Evolutionary conservation across 2,329 filamentous ascomycete species (phyloP).

Genomic region (Colletotrichum sp.): DNA sequence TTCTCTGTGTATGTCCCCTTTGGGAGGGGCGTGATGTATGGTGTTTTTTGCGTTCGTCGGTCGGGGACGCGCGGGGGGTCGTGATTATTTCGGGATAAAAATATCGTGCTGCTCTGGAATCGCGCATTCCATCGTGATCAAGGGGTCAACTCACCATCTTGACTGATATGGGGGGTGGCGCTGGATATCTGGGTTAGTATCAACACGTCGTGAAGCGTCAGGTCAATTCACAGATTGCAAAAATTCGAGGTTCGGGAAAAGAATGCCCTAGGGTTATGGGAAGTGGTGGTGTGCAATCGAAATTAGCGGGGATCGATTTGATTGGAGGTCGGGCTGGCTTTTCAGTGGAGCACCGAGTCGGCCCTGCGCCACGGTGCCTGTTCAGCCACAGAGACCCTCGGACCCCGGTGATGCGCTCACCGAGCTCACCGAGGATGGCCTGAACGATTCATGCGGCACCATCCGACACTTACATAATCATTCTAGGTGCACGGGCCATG

Average conservation of each 20-base stretch:
- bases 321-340: background rate
- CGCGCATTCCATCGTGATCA: slow-evolving; percentile 1
- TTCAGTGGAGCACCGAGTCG: background rate
- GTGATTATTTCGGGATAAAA: background rate
- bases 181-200: slow-evolving; percentile 24
- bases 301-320: background rate
- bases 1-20: background rate
- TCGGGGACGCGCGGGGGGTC: slow-evolving; percentile 4
- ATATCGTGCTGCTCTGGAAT: slow-evolving; percentile 2
- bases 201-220: slow-evolving; percentile 12
- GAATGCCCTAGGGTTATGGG: background rate
- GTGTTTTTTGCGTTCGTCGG: background rate
- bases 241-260: background rate
- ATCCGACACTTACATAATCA: slow-evolving; percentile 15
- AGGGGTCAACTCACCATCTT: slow-evolving; percentile 21
- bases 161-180: slow-evolving; percentile 22
- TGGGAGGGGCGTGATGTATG: background rate
- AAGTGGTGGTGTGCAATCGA: background rate
- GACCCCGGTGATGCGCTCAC: background rate
- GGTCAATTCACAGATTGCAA: background rate
- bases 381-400: background rate
- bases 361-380: background rate
- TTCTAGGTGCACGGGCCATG: slow-evolving; percentile 21
- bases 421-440: background rate
- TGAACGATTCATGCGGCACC: background rate